phyloP scores from a whole-genome alignment of 148 eudicot species.

The Nepenthes mirabilis region DNA sequence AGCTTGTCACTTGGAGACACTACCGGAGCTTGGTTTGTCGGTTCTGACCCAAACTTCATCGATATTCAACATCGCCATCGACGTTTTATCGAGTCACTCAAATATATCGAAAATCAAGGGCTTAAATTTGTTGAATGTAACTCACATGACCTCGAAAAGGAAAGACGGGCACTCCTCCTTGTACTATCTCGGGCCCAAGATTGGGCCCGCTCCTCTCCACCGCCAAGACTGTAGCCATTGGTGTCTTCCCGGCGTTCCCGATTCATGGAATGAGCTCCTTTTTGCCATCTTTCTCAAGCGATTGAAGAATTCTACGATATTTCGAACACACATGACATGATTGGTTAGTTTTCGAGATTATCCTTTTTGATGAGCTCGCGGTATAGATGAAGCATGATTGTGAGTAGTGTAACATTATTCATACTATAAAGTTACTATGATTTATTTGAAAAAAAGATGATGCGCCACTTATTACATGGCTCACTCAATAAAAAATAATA shows the following conservation, averaged over 20 bases:
- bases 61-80: slow-evolving; percentile 27
- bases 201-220: not conserved
- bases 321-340: no score
- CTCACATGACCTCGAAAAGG: slow-evolving; percentile 51
- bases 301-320: no score
- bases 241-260: slow-evolving; percentile 11
- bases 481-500: no score
- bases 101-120: slow-evolving; percentile 9
- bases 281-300: not conserved
- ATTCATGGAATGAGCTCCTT: slow-evolving; percentile 6
- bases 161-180: slow-evolving; percentile 73
- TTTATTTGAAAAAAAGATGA: no score
- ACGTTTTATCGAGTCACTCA: slow-evolving; percentile 22
- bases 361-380: no score
- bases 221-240: slow-evolving; percentile 9
- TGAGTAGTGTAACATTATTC: no score
- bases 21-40: slow-evolving; percentile 50
- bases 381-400: no score
- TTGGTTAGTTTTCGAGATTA: no score
- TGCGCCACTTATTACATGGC: no score
- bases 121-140: slow-evolving; percentile 44
- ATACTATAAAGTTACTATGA: no score
- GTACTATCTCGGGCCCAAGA: slow-evolving; percentile 14
- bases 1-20: slow-evolving; percentile 69
- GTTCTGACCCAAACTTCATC: slow-evolving; percentile 52